Conservation (phyloP, 208 protist species). For the Jaenimonas drosophilae region DNA sequence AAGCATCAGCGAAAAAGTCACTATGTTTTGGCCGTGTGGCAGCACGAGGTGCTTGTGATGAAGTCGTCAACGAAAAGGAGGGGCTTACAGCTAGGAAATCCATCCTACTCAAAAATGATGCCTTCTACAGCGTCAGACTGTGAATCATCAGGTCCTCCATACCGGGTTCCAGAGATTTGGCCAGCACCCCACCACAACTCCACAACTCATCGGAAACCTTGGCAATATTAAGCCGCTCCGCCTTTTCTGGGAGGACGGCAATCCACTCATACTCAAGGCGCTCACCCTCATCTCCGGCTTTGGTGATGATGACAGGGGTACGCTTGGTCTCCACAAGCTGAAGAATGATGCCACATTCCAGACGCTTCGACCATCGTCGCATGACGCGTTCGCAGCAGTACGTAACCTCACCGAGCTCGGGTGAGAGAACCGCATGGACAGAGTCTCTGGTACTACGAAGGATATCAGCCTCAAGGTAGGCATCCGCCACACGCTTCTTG, state of each 20-base stretch:
- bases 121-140: too few relatives aligned
- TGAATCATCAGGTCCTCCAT: conserved; percentile 77
- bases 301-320: conserved; percentile 85
- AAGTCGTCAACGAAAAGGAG: too few relatives aligned
- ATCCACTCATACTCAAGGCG: conserved; percentile 88
- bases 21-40: too few relatives aligned
- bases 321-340: conserved; percentile 81
- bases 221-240: conserved; percentile 53
- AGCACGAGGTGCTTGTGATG: too few relatives aligned
- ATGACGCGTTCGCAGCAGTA: conserved; percentile 84
- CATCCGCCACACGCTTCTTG: conserved; percentile 73
- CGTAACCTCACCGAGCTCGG: conserved; percentile 79
- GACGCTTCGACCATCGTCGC: conserved; percentile 64
- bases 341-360: conserved; percentile 34
- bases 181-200: conserved; percentile 60
- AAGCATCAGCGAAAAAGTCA: too few relatives aligned
- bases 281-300: conserved; percentile 68
- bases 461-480: conserved; percentile 73
- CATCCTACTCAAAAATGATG: conserved; percentile 21
- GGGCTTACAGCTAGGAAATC: too few relatives aligned
- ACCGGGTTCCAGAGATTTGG: conserved; percentile 47
- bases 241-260: conserved; percentile 63
- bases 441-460: conserved; percentile 76
- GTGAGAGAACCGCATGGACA: conserved; percentile 76
- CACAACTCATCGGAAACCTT: conserved; percentile 61